Percentiles rank a stretch among this genome's conserved stretches.
Evolutionary conservation across 1,284 basidiomycete species (phyloP).

Genomic region (Cutaneotrichosporon curvatum): DNA sequence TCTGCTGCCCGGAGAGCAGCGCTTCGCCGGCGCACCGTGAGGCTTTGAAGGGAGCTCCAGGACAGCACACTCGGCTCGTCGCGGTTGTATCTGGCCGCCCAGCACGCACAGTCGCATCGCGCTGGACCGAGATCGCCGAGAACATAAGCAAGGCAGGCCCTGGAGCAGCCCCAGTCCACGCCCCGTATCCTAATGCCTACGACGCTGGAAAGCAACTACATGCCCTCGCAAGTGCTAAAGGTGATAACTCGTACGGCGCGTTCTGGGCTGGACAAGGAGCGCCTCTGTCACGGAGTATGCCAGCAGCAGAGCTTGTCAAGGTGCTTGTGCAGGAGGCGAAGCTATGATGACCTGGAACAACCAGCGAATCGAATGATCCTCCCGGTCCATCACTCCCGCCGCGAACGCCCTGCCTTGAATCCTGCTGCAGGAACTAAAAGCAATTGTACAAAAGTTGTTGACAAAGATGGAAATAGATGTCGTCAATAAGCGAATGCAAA

Average conservation of each 20-base stretch:
- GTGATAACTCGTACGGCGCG: conserved; percentile 28
- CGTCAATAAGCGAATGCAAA: no score
- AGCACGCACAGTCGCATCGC: conserved; percentile 24
- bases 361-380: no score
- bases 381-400: no score
- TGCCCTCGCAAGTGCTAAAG: conserved; percentile 27
- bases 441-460: no score
- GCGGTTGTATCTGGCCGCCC: conserved; percentile 30
- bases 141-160: conserved; percentile 2
- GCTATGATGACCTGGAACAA: no score
- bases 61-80: conserved; percentile 23
- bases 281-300: conserved; percentile 20
- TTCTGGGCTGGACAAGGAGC: conserved; percentile 37
- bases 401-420: no score
- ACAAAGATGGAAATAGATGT: no score
- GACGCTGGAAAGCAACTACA: conserved; percentile 31
- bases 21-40: conserved; percentile 24
- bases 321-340: conserved; percentile 20
- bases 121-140: conserved; percentile 18
- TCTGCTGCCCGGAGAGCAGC: conserved; percentile 26
- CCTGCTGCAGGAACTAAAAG: no score
- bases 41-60: conserved; percentile 14
- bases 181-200: conserved; percentile 35
- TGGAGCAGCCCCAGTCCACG: conserved; percentile 1
- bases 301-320: conserved; percentile 21